Evolutionary conservation across 2,329 filamentous ascomycete species (phyloP).

Genomic region (Claviceps arundinis): DNA sequence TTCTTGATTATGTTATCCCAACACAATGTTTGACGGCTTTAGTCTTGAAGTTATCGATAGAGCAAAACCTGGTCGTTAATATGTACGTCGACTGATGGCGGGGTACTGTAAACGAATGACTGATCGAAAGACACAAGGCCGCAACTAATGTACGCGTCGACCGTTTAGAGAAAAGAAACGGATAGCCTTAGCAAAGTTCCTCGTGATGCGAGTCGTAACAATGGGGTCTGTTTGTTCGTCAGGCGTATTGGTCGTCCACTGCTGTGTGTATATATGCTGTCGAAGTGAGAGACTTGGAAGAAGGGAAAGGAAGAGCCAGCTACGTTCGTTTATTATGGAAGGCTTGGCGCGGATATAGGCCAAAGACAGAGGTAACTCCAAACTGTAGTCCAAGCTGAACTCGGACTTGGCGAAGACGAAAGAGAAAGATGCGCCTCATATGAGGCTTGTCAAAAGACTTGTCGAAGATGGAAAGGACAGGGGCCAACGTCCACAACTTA

Average conservation of each 20-base stretch:
- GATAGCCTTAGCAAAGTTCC: background rate
- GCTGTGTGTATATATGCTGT: background rate
- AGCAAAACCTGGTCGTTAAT: background rate
- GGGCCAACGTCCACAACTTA: slow-evolving; percentile 4
- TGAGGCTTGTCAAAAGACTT: slow-evolving; percentile 5
- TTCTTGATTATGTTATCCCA: background rate
- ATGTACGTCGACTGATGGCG: background rate
- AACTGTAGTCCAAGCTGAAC: slow-evolving; percentile 1
- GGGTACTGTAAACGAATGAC: background rate
- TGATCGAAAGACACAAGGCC: background rate
- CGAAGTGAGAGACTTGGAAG: background rate
- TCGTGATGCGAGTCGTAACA: background rate
- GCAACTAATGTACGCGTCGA: background rate
- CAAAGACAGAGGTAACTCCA: background rate
- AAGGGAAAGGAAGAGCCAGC: slow-evolving; percentile 2
- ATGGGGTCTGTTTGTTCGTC: background rate
- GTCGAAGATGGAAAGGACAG: slow-evolving; percentile 2
- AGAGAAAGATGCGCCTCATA: slow-evolving; percentile 1
- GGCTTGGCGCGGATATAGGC: background rate
- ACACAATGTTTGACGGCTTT: background rate
- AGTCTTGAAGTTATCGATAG: background rate
- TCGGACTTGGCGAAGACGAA: slow-evolving; percentile 4
- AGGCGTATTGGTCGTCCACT: background rate
- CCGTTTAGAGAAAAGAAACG: background rate
- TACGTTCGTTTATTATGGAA: slow-evolving; percentile 2